Evolutionary conservation across 2,329 filamentous ascomycete genomes (phyloP).

Genomic region (Ceratocystiopsis sp.): DNA sequence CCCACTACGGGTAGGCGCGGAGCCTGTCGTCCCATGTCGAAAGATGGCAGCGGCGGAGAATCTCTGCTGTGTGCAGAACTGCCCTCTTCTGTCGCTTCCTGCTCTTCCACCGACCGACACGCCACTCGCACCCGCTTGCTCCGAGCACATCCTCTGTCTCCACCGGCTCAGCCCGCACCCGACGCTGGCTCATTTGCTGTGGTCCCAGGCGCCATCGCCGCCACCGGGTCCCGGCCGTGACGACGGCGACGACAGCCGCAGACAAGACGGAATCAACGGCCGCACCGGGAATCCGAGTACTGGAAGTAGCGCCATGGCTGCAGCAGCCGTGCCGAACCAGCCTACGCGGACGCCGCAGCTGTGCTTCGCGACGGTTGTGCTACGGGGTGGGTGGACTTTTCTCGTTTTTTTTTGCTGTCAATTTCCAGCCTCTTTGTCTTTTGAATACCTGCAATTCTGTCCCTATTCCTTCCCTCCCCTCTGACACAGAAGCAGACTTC

Average conservation of each 20-base stretch:
- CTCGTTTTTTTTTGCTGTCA: background rate
- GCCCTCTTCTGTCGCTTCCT: too few relatives aligned
- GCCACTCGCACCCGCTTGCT: too few relatives aligned
- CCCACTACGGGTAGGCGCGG: too few relatives aligned
- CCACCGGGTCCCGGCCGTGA: background rate
- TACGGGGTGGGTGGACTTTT: constrained; percentile 39
- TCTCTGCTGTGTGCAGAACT: too few relatives aligned
- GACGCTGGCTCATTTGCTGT: constrained; percentile 7
- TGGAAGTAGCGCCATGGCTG: constrained; percentile 11
- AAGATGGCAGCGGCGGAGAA: too few relatives aligned
- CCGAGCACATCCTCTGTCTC: too few relatives aligned
- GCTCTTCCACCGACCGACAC: too few relatives aligned
- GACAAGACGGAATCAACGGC: too few relatives aligned
- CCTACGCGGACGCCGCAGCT: constrained; percentile 54
- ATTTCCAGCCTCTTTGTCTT: too few relatives aligned
- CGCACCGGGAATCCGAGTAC: background rate
- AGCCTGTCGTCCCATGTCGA: too few relatives aligned
- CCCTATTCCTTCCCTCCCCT: background rate
- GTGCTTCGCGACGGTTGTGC: constrained; percentile 53
- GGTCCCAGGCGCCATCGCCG: constrained; percentile 2
- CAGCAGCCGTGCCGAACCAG: constrained; percentile 8
- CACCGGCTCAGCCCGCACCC: background rate
- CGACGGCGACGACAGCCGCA: too few relatives aligned
- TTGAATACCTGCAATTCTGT: background rate
- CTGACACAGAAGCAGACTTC: constrained; percentile 47